A percentile compares a stretch with the other conserved stretches of the same genome.
phyloP scores from a whole-genome alignment of 768 basidiomycete genomes.

The Psilocybe tampanensis region DNA sequence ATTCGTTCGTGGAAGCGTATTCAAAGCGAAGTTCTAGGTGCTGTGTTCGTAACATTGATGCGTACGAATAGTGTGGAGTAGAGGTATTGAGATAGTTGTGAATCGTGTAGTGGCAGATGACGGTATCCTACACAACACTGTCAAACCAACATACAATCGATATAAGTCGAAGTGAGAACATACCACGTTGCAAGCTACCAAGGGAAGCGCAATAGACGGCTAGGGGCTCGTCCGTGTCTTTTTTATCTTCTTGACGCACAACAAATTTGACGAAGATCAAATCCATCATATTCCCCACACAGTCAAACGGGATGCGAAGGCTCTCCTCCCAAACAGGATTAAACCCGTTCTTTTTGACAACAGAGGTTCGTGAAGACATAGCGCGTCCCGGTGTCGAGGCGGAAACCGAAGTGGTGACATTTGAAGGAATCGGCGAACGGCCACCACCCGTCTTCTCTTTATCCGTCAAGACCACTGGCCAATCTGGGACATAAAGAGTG shows the following conservation, averaged over 20 bases:
- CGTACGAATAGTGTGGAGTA: conserved; percentile 87
- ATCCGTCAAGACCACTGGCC: conserved; percentile 40
- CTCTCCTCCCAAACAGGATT: conserved; percentile 87
- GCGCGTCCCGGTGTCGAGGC: conserved; percentile 41
- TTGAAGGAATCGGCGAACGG: not conserved
- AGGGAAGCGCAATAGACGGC: conserved; percentile 79
- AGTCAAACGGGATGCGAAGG: conserved; percentile 73
- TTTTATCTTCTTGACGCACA: conserved; percentile 63
- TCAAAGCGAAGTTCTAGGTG: not conserved
- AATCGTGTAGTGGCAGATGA: conserved; percentile 88
- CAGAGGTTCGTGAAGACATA: conserved; percentile 55
- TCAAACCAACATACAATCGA: not conserved
- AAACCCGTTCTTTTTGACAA: conserved; percentile 87
- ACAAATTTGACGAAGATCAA: conserved; percentile 84
- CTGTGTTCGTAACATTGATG: not conserved
- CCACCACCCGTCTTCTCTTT: conserved; percentile 5
- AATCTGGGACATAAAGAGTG: conserved; percentile 75
- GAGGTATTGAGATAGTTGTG: conserved; percentile 83
- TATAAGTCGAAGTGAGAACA: conserved; percentile 13
- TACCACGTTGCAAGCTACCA: conserved; percentile 73
- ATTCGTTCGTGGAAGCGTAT: not conserved
- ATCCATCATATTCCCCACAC: conserved; percentile 71
- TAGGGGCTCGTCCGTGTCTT: conserved; percentile 51
- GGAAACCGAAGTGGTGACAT: not conserved
- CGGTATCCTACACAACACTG: conserved; percentile 65